Evolutionary conservation across 2,329 filamentous ascomycete genomes (phyloP).

Genomic region (Lithohypha guttulata): DNA sequence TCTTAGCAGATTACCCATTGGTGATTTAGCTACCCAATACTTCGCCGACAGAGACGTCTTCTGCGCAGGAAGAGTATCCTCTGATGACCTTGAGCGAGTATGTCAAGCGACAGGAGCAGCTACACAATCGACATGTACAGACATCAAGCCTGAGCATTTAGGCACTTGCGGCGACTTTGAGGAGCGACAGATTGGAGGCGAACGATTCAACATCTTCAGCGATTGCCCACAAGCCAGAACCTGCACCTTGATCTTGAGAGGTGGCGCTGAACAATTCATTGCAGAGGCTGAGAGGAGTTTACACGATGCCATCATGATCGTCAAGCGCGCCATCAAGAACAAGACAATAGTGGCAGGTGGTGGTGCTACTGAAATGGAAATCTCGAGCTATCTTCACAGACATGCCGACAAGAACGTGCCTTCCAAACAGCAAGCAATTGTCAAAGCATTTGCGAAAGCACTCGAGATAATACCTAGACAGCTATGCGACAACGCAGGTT

Average conservation of each 20-base stretch:
- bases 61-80: conserved; percentile 85
- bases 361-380: conserved; percentile 91
- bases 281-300: conserved; percentile 95
- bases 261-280: conserved; percentile 97
- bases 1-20: conserved; percentile 91
- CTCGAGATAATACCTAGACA: conserved; percentile 94
- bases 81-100: conserved; percentile 90
- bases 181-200: conserved; percentile 91
- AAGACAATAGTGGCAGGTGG: conserved; percentile 89
- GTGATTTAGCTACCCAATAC: conserved; percentile 86
- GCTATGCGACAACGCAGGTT: conserved; percentile 95
- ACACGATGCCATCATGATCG: conserved; percentile 99
- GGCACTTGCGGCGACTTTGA: conserved; percentile 86
- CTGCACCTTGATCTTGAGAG: conserved; percentile 87
- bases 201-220: conserved; percentile 98
- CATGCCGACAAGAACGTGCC: conserved; percentile 87
- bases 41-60: conserved; percentile 98
- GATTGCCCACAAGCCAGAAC: conserved; percentile 93
- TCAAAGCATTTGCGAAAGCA: conserved; percentile 96
- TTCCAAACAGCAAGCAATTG: conserved; percentile 92
- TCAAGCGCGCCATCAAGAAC: conserved; percentile 95
- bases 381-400: conserved; percentile 83
- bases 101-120: conserved; percentile 89
- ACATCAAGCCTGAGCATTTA: conserved; percentile 80
- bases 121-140: conserved; percentile 89